Base-by-base conservation (phyloP, 768 basidiomycete species). In the Leccinum uliginosum region DNA sequence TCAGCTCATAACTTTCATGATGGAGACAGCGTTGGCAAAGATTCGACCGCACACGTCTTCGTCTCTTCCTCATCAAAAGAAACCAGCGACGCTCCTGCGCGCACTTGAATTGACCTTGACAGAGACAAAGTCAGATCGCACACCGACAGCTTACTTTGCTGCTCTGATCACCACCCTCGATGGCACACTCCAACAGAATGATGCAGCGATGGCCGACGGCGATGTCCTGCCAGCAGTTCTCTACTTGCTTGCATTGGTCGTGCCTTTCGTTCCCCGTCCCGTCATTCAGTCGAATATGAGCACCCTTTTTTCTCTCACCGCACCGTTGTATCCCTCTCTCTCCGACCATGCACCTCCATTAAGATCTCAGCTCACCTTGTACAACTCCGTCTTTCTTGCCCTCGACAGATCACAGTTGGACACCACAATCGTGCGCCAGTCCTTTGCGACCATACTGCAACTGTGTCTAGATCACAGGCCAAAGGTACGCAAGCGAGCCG, bases 61-160 rank as follows among this genome's bases (percentile, higher is more conserved):
- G 0, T 79, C 82, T 7, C 77, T 95, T n/a, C 70, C 85, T 1
- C 91, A 96, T 67, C 94, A 98, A 75, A 91, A 91, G 70, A 81
- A 87, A 55, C 93, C 94, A 5, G 96, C 95, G 26, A 84, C 82
- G 47, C 83, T 98, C 23, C 80, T 98, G 45, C 73, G 80, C 55
- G 95, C 93, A 3, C 77, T 98, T 62, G 96, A 98, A 73, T 80
- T 84, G 15, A 91, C 86, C 40, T 82, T 87, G 62, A 74, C 79
- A 62, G 89, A 91, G 64, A 86, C 87, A 64, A 76, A 75, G 59
- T 78, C 86, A 8, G 85, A 87, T 53, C 73, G 75, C 40, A 80
- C 88, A 8, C 80, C 95, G 7, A 93, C 93, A 1, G 96, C 97
- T 29, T 98, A 98, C 76, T 97, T 95, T 73, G 91, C 93, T n/a